Percentiles rank a stretch among this genome's conserved stretches.
Conservation (phyloP, 768 basidiomycete species). For the Lactarius indigo region DNA sequence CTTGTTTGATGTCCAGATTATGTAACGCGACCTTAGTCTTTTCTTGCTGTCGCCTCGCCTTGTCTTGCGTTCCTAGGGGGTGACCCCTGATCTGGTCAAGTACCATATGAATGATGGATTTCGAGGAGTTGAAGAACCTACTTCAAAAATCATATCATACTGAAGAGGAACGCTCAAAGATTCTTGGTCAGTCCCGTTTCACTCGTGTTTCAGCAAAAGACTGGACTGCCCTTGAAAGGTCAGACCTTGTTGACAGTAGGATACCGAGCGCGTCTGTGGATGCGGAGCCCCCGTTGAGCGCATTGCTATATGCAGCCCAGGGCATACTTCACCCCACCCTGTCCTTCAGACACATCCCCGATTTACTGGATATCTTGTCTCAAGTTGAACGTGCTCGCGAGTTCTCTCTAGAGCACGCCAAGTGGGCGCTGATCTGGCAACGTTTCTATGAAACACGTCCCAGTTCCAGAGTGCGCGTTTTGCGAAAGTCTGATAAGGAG, state of each 20-base stretch:
- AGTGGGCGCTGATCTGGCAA: constrained; percentile 20
- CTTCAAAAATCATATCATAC: constrained; percentile 14
- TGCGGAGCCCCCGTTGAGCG: constrained; percentile 1
- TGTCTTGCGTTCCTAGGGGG: not conserved
- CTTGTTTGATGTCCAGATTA: not conserved
- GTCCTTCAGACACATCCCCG: constrained; percentile 18
- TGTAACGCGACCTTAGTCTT: not conserved
- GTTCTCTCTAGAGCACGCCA: constrained; percentile 18
- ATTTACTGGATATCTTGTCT: constrained; percentile 20
- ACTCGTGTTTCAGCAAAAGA: not conserved
- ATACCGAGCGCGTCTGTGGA: not conserved
- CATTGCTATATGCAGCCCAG: constrained; percentile 11
- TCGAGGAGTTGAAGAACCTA: constrained; percentile 9
- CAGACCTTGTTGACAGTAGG: constrained; percentile 16
- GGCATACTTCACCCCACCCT: constrained; percentile 16
- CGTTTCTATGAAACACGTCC: constrained; percentile 18
- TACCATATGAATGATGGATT: constrained; percentile 7
- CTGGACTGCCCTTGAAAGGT: constrained; percentile 12
- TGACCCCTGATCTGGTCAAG: not conserved
- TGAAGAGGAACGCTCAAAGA: constrained; percentile 14
- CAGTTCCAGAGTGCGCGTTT: constrained; percentile 16
- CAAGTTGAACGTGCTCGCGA: constrained; percentile 23
- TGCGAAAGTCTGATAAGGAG: constrained; percentile 16
- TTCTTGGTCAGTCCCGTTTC: constrained; percentile 12
- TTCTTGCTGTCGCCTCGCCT: not conserved